These are phyloP conservation scores for Mortierella sp. DNA, from an alignment of 371 early-diverging fungal genomes.

Conservation along the genomic window DNA sequence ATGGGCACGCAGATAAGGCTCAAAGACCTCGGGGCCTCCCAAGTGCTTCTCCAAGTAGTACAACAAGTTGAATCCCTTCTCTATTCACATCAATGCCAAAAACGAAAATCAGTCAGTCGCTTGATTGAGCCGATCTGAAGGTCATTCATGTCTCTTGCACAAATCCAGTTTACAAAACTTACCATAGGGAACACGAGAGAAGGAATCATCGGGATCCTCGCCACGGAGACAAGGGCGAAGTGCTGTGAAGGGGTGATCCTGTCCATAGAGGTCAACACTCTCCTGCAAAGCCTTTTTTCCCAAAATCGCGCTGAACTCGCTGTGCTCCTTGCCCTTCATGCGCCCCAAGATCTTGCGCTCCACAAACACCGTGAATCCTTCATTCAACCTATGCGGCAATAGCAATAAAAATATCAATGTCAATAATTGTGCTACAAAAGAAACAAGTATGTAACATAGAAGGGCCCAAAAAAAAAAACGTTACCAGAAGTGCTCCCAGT, in stretches of 20 bases:
- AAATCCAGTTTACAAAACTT: slow-evolving; percentile 13
- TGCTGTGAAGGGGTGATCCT: slow-evolving; percentile 82
- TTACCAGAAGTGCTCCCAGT: slow-evolving; percentile 80
- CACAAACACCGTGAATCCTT: slow-evolving; percentile 95
- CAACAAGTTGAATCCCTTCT: slow-evolving; percentile 96
- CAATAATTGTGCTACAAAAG: neutral
- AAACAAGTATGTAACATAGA: too few relatives aligned
- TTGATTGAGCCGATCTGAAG: neutral
- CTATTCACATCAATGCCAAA: slow-evolving; percentile 34
- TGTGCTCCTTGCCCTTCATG: slow-evolving; percentile 85
- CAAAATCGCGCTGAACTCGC: slow-evolving; percentile 92
- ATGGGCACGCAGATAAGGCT: slow-evolving; percentile 89
- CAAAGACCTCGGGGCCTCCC: slow-evolving; percentile 90
- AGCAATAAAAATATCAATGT: neutral
- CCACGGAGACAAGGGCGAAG: slow-evolving; percentile 85
- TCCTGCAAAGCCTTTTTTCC: slow-evolving; percentile 86
- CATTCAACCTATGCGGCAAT: slow-evolving; percentile 83
- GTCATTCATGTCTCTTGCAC: neutral
- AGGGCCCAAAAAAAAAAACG: neutral
- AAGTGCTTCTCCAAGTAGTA: slow-evolving; percentile 92
- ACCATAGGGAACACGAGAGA: slow-evolving; percentile 94
- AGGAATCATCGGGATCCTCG: slow-evolving; percentile 96
- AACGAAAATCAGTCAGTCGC: neutral
- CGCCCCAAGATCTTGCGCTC: slow-evolving; percentile 94
- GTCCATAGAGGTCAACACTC: slow-evolving; percentile 84